phyloP scores from a whole-genome alignment of 257 asterid genomes.

The Primulina huaijiensis region DNA sequence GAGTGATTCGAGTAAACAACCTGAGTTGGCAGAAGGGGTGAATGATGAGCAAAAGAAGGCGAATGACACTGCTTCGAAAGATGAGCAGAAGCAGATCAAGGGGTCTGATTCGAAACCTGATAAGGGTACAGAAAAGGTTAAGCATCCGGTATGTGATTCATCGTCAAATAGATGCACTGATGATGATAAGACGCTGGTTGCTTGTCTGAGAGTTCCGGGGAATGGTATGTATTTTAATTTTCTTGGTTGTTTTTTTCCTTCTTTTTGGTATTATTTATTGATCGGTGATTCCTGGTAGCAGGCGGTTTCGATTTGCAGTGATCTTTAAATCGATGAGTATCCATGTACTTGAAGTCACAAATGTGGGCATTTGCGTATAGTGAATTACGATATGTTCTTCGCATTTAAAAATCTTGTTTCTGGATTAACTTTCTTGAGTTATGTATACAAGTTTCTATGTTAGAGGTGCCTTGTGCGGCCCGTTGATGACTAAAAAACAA shows the following conservation, averaged over 20 bases:
- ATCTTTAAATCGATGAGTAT: not conserved
- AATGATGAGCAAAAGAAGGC: slow-evolving; percentile 22
- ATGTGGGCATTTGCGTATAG: not conserved
- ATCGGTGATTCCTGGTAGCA: slow-evolving; percentile 10
- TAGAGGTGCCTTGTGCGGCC: not conserved
- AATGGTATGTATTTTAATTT: slow-evolving; percentile 51
- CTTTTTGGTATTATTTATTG: slow-evolving; percentile 2
- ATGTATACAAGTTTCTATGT: not conserved
- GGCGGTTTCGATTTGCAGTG: not conserved
- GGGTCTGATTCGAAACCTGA: slow-evolving; percentile 27
- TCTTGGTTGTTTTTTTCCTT: not conserved
- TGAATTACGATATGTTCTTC: not conserved
- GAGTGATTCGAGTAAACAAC: slow-evolving; percentile 23
- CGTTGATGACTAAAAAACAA: not conserved
- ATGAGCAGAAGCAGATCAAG: slow-evolving; percentile 36
- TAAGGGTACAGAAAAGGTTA: slow-evolving; percentile 27
- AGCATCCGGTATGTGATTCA: slow-evolving; percentile 54
- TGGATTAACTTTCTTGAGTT: slow-evolving; percentile 5
- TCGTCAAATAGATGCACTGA: slow-evolving; percentile 66
- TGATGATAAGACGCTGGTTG: slow-evolving; percentile 61
- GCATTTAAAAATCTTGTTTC: not conserved
- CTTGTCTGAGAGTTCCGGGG: slow-evolving; percentile 89
- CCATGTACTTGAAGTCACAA: too few species aligned
- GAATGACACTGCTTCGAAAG: slow-evolving; percentile 26
- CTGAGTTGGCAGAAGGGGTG: slow-evolving; percentile 27